Evolutionary conservation across 2,329 filamentous ascomycete species (phyloP), one percentile per base, ranked within the genome.

Genomic region (Cladosporium colombiae): DNA sequence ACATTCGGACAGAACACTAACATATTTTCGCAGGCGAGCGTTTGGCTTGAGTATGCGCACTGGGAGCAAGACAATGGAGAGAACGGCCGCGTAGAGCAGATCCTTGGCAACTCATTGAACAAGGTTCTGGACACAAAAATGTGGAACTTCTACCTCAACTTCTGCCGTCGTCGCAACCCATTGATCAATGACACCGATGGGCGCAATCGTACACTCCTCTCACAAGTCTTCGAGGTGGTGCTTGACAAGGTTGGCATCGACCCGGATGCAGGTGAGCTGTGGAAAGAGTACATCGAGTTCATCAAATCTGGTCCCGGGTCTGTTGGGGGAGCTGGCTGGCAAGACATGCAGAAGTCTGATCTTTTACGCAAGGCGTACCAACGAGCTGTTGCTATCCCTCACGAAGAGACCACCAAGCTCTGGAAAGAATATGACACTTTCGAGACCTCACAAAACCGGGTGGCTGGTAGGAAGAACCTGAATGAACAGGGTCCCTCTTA

Each of bases 401-500:
- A 92, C 69, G 87, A 89, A 64, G 90, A 90, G 35, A 87, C 96
- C 58, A 91, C 94, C 74, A 86, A 85, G 62, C 81, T 99, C 16
- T 99, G 95, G 96, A 97, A 96, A 77, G 94, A 99, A 74, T 99
- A 99, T 75, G 93, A 98, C 76, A 89, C 91, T 71, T 99, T 99
- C 74, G 95, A 99, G 79, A 93, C 95, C 86, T 88, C 89, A 6
- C 80, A 97, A 66, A 97, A 97, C 82, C 98, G 97, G 78, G 87
- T 92, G 70, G 96, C 93, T 50, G 95, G 92, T 50, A 91, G 94
- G 27, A 98, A 98, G 79, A 93, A 96, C 71, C 85, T 99, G 4
- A 93, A 97, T 75, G 95, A 99, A 74, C 89, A 91, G 68, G 97
- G 94, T 0, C 91, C 94, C 1, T 87, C 90, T 2, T 99, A 98